phyloP scores from a whole-genome alignment of 179 eudicot species.

The Silene noctiflora region DNA sequence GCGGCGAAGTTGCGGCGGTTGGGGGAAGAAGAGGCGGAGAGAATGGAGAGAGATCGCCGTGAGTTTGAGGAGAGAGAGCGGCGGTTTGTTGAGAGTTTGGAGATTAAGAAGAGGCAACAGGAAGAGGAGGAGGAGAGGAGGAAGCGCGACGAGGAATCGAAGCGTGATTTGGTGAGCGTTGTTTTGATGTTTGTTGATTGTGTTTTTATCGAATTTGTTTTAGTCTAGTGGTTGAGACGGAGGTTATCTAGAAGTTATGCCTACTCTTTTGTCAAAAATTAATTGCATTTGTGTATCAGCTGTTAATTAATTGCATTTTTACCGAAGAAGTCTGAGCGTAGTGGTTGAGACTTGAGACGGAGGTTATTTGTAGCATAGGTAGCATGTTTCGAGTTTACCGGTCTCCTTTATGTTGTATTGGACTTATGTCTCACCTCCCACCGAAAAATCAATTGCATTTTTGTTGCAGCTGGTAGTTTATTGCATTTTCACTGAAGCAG shows the following conservation, averaged over 20 bases:
- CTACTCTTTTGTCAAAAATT: too few relatives aligned
- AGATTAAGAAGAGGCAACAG: slow-evolving; percentile 34
- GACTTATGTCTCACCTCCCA: background rate
- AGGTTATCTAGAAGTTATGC: too few relatives aligned
- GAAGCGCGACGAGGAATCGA: slow-evolving; percentile 30
- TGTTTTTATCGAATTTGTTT: background rate
- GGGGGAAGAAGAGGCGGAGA: slow-evolving; percentile 58
- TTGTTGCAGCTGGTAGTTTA: too few relatives aligned
- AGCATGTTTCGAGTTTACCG: background rate
- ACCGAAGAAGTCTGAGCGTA: background rate
- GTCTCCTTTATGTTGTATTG: background rate
- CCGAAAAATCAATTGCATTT: background rate
- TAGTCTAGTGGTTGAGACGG: background rate
- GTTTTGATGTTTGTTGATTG: background rate
- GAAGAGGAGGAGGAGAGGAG: slow-evolving; percentile 42
- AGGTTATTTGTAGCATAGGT: background rate
- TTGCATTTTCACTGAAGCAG: background rate
- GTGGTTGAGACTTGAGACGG: background rate
- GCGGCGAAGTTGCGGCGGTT: slow-evolving; percentile 40
- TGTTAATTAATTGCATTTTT: background rate
- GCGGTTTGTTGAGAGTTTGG: slow-evolving; percentile 51
- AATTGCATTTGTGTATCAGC: background rate
- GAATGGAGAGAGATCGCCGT: slow-evolving; percentile 57
- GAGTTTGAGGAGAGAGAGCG: slow-evolving; percentile 78
- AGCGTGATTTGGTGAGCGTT: slow-evolving; percentile 37